Base-by-base conservation (phyloP, 78 protist genomes). In the Neovahlkampfia damariscottae region DNA sequence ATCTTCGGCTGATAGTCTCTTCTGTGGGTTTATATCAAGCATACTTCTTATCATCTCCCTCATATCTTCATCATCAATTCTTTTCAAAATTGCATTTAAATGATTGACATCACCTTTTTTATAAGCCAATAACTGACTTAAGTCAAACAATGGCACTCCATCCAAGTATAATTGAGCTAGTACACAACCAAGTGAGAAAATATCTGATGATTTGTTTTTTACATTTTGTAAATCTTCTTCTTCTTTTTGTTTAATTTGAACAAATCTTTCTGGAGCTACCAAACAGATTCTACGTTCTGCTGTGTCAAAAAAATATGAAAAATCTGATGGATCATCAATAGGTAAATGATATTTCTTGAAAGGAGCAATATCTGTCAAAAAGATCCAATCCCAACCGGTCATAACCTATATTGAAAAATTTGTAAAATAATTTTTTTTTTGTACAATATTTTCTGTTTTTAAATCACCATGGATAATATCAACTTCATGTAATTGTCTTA, bases 301-400 rank as follows among this genome's bases (percentile, higher is more conserved):
- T 3, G 76, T 77, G 74, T 77, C 81, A 29, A 73, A 77, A 39
- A 77, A 77, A 6, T 72, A 77, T 6, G 78, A 68, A 6, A 77
- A 77, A 3, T 77, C 38, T 68, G 81, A 27, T 5, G 81, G 81
- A 6, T 74, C 72, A n/a, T n/a, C n/a, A n/a, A n/a, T 9, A 3
- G 59, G 3, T 29, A 67, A 3, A 39, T 77, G 79, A 31, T 37
- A 68, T 29, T 70, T 70, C 29, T 77, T 77, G 73, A 77, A 77
- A 29, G 81, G 81, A 8, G 81, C 81, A 3, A 77, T 2, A 35
- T 77, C 81, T 19, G 81, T 72, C 62, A 77, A 5, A 28, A 59
- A 77, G 9, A 67, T 36, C 81, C 81, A 77, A 30, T 68, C 81
- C 28, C 19, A 9, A n/a, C 41, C 8, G 28, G 78, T 77, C 3